phyloP scores from a whole-genome alignment of 1,284 basidiomycete genomes.

The Trichosporon inkin region DNA sequence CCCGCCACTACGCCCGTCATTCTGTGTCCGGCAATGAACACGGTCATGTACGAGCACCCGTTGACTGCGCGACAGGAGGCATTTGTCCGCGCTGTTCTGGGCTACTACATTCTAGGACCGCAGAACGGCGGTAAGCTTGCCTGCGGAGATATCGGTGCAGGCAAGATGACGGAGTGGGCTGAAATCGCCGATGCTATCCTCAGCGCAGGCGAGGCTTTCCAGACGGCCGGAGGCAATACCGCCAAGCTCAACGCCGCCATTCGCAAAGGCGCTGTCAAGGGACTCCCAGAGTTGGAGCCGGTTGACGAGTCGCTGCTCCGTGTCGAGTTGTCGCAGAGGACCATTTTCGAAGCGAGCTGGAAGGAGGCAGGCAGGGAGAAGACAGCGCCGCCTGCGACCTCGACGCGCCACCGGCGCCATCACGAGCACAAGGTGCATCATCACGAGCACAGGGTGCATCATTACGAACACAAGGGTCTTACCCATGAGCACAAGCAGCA shows the following conservation, averaged over 20 bases:
- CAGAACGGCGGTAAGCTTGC: slow-evolving; percentile 58
- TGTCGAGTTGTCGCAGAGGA: background rate
- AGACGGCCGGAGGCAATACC: background rate
- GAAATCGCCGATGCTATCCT: slow-evolving; percentile 47
- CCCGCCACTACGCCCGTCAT: slow-evolving; percentile 75
- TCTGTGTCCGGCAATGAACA: slow-evolving; percentile 98
- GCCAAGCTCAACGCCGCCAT: slow-evolving; percentile 20
- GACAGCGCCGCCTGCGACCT: background rate
- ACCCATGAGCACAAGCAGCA: background rate
- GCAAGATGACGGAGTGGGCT: slow-evolving; percentile 90
- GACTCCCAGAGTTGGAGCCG: background rate
- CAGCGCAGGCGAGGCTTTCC: slow-evolving; percentile 7
- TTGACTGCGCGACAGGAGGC: slow-evolving; percentile 77
- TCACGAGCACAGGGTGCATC: background rate
- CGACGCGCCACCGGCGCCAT: background rate
- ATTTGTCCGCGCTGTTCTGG: slow-evolving; percentile 66
- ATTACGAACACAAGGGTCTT: background rate
- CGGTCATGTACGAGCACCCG: slow-evolving; percentile 94
- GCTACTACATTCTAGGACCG: slow-evolving; percentile 79
- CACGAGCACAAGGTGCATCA: background rate
- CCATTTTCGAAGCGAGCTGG: slow-evolving; percentile 1
- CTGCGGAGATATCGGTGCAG: slow-evolving; percentile 88
- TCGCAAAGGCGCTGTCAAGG: slow-evolving; percentile 7
- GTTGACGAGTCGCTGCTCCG: background rate
- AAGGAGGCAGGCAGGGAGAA: background rate